Evolutionary conservation across 2,329 filamentous ascomycete species (phyloP), one percentile per base, ranked within the genome.

Genomic region (Gnomoniopsis sp.): DNA sequence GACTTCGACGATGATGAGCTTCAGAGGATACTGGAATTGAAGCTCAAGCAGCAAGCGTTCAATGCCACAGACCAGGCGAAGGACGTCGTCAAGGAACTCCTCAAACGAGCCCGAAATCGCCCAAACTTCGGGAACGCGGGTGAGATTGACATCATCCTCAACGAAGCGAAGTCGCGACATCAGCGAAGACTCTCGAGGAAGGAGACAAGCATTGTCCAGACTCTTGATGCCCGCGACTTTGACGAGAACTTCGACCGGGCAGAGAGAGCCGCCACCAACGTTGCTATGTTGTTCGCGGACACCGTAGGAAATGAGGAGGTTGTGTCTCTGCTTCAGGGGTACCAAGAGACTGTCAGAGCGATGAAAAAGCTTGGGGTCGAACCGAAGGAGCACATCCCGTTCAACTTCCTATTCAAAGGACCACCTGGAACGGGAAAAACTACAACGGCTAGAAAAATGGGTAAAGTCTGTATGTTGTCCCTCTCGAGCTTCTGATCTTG

Each of bases 81-180:
- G 54, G 68, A 70, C 0, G 81, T 83, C 0, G 86, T 82, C 0
- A 72, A 86, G 58, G 84, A 87, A 3, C 75, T 87, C n/a, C 75
- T 93, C 0, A 71, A 73, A 7, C 78, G 86, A 3, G 80, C 82
- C 1, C 81, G 87, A 0, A 88, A 88, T 63, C 77, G 83, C 0
- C 80, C 81, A 0, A 82, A 88, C 62, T 90, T 90, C 67, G 85
- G 89, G 1, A 93, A 93, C 65, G 88, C 84, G 0, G 84, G 88
- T 0, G 88, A 91, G 62, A 82, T 95, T 19, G 88, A 93, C 49
- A 88, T 82, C n/a, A 67, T 91, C 0, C 74, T 90, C 0, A 77
- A 83, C 51, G 68, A 69, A 1, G 82, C 87, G 1, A 89, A 88
- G 61, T 60, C 61, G 3, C 65, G 67, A 0, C 69, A 75, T 36